phyloP scores from a whole-genome alignment of 1,284 basidiomycete genomes.

The Apiotrichum laibachii region DNA sequence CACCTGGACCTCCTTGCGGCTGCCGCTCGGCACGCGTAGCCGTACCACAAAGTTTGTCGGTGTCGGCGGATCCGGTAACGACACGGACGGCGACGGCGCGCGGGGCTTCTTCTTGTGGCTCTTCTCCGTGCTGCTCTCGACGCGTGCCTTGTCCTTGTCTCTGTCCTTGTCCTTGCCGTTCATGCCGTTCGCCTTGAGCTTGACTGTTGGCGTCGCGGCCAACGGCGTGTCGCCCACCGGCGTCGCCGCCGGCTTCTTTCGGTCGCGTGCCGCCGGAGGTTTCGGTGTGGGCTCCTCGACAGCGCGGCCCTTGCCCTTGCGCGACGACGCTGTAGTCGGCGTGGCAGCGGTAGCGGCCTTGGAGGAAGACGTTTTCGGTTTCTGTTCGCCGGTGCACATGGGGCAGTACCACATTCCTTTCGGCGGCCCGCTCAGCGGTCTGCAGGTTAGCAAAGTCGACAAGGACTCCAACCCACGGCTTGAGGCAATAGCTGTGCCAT shows the following conservation, averaged over 20 bases:
- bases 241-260: slow-evolving; percentile 3
- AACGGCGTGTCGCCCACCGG: not conserved
- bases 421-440: slow-evolving; percentile 65
- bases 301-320: slow-evolving; percentile 20
- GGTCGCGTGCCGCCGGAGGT: not conserved
- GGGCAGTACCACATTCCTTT: slow-evolving; percentile 57
- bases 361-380: slow-evolving; percentile 3
- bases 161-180: slow-evolving; percentile 14
- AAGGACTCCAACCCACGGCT: slow-evolving; percentile 55
- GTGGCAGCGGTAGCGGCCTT: slow-evolving; percentile 7
- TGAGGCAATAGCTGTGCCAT: slow-evolving; percentile 87
- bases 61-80: not conserved
- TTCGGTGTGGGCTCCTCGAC: slow-evolving; percentile 9
- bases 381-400: slow-evolving; percentile 17
- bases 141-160: slow-evolving; percentile 1
- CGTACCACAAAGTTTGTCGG: slow-evolving; percentile 23
- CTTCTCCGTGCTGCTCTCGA: not conserved
- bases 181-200: slow-evolving; percentile 9
- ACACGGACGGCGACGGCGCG: not conserved
- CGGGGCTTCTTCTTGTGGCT: not conserved
- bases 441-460: slow-evolving; percentile 9
- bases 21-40: slow-evolving; percentile 32
- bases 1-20: slow-evolving; percentile 30
- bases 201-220: slow-evolving; percentile 11
- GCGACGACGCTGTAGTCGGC: slow-evolving; percentile 1